A percentile compares a stretch with the other conserved stretches of the same genome.
These are phyloP conservation scores for Pythium biforme DNA, from an alignment of 352 stramenopile genomes.

Conservation along the genomic window DNA sequence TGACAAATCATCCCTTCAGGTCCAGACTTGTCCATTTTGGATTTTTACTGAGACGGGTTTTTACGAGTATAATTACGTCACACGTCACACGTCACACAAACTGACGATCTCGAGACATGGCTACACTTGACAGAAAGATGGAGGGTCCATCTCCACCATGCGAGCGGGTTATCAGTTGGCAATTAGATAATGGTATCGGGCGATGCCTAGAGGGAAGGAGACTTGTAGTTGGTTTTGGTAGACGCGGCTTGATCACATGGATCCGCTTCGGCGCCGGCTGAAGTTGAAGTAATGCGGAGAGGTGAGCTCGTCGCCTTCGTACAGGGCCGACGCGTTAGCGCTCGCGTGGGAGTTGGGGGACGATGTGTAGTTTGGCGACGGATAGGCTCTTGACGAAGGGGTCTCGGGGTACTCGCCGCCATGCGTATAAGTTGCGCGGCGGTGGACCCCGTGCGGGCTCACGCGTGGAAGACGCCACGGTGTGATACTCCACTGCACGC, in stretches of 20 bases:
- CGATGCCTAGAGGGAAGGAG: background rate
- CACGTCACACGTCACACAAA: constrained; percentile 18
- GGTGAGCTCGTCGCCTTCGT: constrained; percentile 15
- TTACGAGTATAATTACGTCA: constrained; percentile 22
- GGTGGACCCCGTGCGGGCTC: background rate
- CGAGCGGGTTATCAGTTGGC: too few relatives aligned
- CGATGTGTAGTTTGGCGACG: constrained; percentile 22
- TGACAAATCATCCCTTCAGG: constrained; percentile 8
- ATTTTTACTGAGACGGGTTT: constrained; percentile 6
- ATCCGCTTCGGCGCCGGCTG: constrained; percentile 43
- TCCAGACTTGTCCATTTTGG: constrained; percentile 4
- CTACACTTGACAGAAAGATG: constrained; percentile 11
- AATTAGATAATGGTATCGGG: background rate
- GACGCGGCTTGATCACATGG: constrained; percentile 35
- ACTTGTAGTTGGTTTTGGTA: background rate
- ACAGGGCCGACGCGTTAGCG: background rate
- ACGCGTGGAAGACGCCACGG: constrained; percentile 31
- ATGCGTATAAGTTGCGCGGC: background rate
- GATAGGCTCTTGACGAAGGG: constrained; percentile 8
- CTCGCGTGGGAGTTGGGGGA: constrained; percentile 32
- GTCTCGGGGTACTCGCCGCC: background rate
- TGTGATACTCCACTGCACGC: constrained; percentile 70
- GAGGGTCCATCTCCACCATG: background rate
- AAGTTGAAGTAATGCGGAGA: constrained; percentile 36
- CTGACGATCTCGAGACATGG: constrained; percentile 3